Percentiles rank a stretch among this genome's conserved stretches.
Conservation (phyloP, 2,329 filamentous ascomycete species). For the Exophiala calicioides region DNA sequence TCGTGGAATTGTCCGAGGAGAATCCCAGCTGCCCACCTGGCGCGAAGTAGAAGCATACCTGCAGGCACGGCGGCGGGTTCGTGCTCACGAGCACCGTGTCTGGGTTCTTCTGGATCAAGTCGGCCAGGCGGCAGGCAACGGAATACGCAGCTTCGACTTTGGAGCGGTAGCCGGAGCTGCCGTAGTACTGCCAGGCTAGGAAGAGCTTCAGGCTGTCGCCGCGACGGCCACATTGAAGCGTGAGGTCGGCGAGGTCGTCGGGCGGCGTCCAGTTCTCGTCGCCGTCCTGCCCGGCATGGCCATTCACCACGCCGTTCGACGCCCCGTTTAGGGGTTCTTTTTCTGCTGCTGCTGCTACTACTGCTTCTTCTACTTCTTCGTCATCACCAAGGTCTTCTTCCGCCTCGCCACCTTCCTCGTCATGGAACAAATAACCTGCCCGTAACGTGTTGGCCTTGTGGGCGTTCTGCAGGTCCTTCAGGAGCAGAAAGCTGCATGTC, state of each 20-base stretch:
- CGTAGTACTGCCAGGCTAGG: conserved; percentile 87
- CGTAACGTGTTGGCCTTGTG: conserved; percentile 81
- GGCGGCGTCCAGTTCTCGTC: conserved; percentile 55
- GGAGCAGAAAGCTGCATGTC: conserved; percentile 87
- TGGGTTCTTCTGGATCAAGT: conserved; percentile 54
- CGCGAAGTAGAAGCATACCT: conserved; percentile 91
- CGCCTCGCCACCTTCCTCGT: conserved; percentile 47
- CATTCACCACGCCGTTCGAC: conserved; percentile 4
- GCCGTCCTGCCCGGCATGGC: not conserved
- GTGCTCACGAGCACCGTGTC: conserved; percentile 72
- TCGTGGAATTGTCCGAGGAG: conserved; percentile 27
- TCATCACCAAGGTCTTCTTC: conserved; percentile 41
- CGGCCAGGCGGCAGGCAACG: conserved; percentile 68
- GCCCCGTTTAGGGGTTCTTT: too few species aligned
- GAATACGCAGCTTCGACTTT: conserved; percentile 74
- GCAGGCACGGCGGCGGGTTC: conserved; percentile 81
- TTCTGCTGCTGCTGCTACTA: not conserved
- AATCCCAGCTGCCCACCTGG: conserved; percentile 55
- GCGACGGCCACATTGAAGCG: conserved; percentile 86
- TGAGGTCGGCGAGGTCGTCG: conserved; percentile 90
- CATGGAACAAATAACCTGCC: conserved; percentile 83
- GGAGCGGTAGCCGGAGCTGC: conserved; percentile 67
- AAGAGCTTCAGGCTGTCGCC: conserved; percentile 87
- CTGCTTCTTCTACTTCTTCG: not conserved
- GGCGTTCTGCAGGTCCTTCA: conserved; percentile 73